Evolutionary conservation across 257 asterid genomes (phyloP), one percentile per base, ranked within the genome.

Genomic region (Henckelia pumila): DNA sequence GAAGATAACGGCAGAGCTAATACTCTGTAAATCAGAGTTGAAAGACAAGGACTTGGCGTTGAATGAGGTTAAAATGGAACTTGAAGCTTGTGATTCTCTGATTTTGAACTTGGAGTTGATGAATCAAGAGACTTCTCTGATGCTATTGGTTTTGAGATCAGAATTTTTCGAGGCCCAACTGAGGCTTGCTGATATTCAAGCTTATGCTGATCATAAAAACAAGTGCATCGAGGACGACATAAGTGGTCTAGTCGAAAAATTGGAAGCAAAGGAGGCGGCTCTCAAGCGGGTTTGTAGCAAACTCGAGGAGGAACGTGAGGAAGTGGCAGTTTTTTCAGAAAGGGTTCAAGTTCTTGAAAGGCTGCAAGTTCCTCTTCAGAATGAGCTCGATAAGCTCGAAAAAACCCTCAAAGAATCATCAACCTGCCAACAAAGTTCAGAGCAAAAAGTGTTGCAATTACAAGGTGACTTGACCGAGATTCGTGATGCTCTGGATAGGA

Each of bases 91-190:
- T 35, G 86, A 84, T 75, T 82, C 88, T 55, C 28, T 80, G 63
- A 80, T 78, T 56, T 49, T 76, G 64, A 75, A 92, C 79, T 64
- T 87, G 85, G 89, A 81, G 13, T 61, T 83, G 59, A 73, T 82
- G 68, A 89, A 85, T 74, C 85, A 84, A 64, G 97, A 86, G 80
- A 80, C 79, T 44, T 81, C 86, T 29, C 24, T 85, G 60, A 66
- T 80, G 83, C 64, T 83, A 30, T 66, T 92, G 80, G 79, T 92
- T 53, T 73, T 92, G 78, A 88, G 80, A 60, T 88, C 87, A 1
- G 91, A 81, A 68, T 77, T 84, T 63, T 74, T 73, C 11, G 95
- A 89, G 75, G 89, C 84, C 55, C 79, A 59, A 11, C 64, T 70
- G 66, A 80, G 84, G 71, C 73, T 80, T 77, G 70, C 72, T 64